Conservation (phyloP, 345 rosid genomes). For the Hevea brasiliensis region DNA sequence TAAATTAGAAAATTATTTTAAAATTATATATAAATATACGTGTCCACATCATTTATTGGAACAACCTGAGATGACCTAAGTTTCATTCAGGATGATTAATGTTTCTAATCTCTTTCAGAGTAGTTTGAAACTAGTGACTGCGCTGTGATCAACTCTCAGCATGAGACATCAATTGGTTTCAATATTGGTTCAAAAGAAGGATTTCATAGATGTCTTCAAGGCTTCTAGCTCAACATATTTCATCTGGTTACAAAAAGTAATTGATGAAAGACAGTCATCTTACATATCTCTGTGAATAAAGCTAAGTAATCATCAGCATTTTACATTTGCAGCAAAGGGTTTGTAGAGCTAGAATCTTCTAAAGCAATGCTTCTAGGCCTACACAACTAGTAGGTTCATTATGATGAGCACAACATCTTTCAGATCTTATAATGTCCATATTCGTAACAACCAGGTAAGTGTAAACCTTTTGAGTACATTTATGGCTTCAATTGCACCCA, state of each 20-base stretch:
- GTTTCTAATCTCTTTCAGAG: neutral
- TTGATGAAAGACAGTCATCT: neutral
- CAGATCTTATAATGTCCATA: constrained; percentile 2
- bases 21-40: neutral
- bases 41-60: neutral
- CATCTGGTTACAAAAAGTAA: neutral
- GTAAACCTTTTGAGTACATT: constrained; percentile 77
- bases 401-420: neutral
- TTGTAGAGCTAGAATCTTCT: neutral
- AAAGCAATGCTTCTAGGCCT: neutral
- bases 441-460: constrained; percentile 14
- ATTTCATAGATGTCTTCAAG: neutral
- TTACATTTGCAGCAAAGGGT: neutral
- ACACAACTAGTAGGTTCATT: neutral
- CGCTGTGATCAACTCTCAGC: neutral
- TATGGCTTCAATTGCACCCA: constrained; percentile 94
- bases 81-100: neutral
- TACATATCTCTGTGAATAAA: neutral
- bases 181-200: neutral
- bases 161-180: neutral
- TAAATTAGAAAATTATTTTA: neutral
- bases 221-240: neutral
- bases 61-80: neutral
- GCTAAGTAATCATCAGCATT: neutral
- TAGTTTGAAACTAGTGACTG: neutral